Conservation (phyloP, 2,329 filamentous ascomycete species). For the Cladosporium sp. region DNA sequence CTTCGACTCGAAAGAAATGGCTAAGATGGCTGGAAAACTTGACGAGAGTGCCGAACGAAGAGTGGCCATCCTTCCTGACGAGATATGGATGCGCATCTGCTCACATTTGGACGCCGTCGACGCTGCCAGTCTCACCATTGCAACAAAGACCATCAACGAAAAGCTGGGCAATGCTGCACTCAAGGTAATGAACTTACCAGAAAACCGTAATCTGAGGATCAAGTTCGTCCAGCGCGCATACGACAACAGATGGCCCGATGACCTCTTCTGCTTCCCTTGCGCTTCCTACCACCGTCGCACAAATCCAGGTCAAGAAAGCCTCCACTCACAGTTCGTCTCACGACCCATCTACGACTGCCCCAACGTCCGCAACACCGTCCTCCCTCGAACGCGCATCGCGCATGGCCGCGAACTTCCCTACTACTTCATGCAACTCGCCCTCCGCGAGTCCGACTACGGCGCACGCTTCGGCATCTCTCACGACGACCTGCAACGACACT, state of each 20-base stretch:
- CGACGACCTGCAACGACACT: slow-evolving; percentile 46
- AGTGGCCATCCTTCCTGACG: slow-evolving; percentile 40
- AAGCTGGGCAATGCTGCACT: slow-evolving; percentile 39
- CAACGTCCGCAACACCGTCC: slow-evolving; percentile 44
- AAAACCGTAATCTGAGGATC: slow-evolving; percentile 42
- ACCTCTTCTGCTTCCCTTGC: slow-evolving; percentile 56
- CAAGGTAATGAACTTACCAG: slow-evolving; percentile 33
- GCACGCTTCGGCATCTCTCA: slow-evolving; percentile 43
- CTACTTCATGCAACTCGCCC: slow-evolving; percentile 52
- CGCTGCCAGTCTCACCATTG: slow-evolving; percentile 43
- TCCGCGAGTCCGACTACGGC: slow-evolving; percentile 44
- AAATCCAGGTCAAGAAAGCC: slow-evolving; percentile 46
- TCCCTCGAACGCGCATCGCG: slow-evolving; percentile 49
- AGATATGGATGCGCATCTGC: slow-evolving; percentile 43
- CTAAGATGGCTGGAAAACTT: not conserved
- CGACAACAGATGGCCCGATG: slow-evolving; percentile 47
- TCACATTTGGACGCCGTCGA: slow-evolving; percentile 40
- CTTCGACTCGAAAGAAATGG: slow-evolving; percentile 10
- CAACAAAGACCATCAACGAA: slow-evolving; percentile 41
- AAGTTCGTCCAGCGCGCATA: slow-evolving; percentile 43
- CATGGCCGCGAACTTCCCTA: slow-evolving; percentile 52
- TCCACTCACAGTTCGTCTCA: slow-evolving; percentile 48
- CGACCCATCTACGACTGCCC: slow-evolving; percentile 55
- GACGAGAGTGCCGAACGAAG: slow-evolving; percentile 30
- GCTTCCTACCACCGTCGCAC: slow-evolving; percentile 49